Evolutionary conservation across 2,329 filamentous ascomycete genomes (phyloP), one percentile per base, ranked within the genome.

Genomic region (Alternaria sp.): DNA sequence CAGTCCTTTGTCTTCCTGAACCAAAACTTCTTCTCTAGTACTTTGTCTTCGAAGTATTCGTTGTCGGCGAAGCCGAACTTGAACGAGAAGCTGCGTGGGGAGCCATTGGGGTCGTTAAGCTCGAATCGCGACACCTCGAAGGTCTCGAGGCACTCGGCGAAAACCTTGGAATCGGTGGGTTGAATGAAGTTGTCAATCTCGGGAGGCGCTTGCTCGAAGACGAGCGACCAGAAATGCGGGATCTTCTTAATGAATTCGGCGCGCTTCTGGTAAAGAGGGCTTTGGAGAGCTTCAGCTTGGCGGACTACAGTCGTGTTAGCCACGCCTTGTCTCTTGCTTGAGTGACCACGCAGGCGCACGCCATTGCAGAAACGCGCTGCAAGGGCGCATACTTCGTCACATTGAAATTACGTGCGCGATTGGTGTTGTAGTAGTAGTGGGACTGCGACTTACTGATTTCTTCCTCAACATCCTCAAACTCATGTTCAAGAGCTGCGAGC

Each of bases 1-100:
- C 88, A 93, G 74, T 90, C 86, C 76, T 85, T 86, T 62, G 86
- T 84, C 77, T 86, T 86, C 68, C 94, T 89, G 85, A 90, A 93
- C 87, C 90, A 94, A 81, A 98, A 97, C 76, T 91, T 92, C 89
- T 98, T 98, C 82, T 94, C 91, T 50, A 98, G 81, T 55, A 89
- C 86, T 56, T 82, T 85, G 81, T 97, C 86, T 76, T 89, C 86
- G 73, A 98, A 97, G 82, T 90, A 89, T 51, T 93, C 89, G 81
- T 98, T 98, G 65, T 89, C 86, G 61, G 81, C 81, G 80, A 97
- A 97, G 72, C 92, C 89, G 74, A 95, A 93, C 64, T 83, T 89
- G 83, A 80, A 68, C 62, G 85, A 83, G 71, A 98, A 79, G 81
- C 89, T 93, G 78, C 93, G 89, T 22, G 94, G 94, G 74, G 95